Evolutionary conservation across 2,329 filamentous ascomycete species (phyloP), one percentile per base, ranked within the genome.

Genomic region (Stagonosporopsis cucurbitacearum): DNA sequence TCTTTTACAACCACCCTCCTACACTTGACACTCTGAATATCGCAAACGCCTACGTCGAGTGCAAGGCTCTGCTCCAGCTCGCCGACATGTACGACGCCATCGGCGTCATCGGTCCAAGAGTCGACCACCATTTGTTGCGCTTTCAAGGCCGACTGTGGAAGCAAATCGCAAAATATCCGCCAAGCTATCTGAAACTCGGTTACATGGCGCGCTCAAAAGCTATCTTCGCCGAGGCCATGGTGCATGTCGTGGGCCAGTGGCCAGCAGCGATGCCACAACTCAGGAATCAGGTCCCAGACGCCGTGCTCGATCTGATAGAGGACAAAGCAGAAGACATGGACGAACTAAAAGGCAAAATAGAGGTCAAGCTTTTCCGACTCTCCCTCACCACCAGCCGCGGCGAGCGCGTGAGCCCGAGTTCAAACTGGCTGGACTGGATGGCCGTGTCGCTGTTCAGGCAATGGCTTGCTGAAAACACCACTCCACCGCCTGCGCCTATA

Each of bases 81-180:
- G 94, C 92, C n/a, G 93, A 97, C 76, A 91, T 95, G 80, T 97
- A 97, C 78, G 93, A 96, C 73, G 92, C 93, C 13, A 83, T 97
- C 12, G 83, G 88, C 26, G 92, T 97, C 15, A 92, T 96, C 8
- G 93, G 93, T 0, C 91, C 91, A 1, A 86, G 94, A 33, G 90
- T 97, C 40, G 94, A 97, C 76, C 93, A 98, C 78, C 94, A 98
- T 74, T 82, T 98, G 13, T 81, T 98, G 15, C 91, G 95, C 66
- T 98, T 97, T 74, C 92, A 95, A 68, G 90, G 89, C 20, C 86
- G 92, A 1, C 83, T 98, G 2, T 97, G 93, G 89, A 96, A 95
- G 75, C 94, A 97, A 76, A 96, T 97, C 60, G 92, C 93, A 48
- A 97, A 96, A 77, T 97, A 97, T 71, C 93, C 94, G 12, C 91